These are phyloP conservation scores for Calonectria ilicicola DNA, from an alignment of 2,329 filamentous ascomycete species.

Conservation along the genomic window DNA sequence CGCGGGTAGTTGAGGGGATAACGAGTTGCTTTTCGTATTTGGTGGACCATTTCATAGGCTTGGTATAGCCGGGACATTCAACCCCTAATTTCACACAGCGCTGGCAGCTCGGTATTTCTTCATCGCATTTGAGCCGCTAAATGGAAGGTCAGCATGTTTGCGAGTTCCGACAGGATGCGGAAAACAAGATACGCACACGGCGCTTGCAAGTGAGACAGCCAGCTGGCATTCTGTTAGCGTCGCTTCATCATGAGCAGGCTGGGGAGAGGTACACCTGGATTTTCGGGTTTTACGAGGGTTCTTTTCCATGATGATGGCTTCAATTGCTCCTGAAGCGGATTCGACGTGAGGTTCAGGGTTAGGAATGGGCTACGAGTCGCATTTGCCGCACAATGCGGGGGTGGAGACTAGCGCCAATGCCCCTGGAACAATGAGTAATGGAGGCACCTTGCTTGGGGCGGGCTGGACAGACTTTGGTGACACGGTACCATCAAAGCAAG, in stretches of 20 bases:
- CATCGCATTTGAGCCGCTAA: conserved; percentile 36
- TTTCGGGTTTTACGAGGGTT: conserved; percentile 21
- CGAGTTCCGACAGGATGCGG: neutral
- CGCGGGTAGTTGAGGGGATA: rapidly evolving
- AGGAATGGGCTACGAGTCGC: neutral
- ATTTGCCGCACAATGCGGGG: conserved; percentile 3
- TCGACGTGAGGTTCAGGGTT: neutral
- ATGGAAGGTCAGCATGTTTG: neutral
- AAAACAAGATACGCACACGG: conserved; percentile 9
- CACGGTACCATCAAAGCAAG: neutral
- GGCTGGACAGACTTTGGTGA: neutral
- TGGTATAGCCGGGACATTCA: conserved; percentile 29
- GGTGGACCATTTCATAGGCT: conserved; percentile 33
- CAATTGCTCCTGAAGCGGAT: neutral
- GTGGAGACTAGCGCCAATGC: neutral
- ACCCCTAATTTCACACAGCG: conserved; percentile 30
- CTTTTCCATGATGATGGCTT: neutral
- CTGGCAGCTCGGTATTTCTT: conserved; percentile 22
- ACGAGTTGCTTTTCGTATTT: conserved; percentile 28
- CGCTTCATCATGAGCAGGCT: rapidly evolving
- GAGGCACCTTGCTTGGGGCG: neutral
- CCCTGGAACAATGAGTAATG: neutral
- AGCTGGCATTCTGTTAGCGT: neutral
- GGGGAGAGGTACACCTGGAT: conserved; percentile 8
- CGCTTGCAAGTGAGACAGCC: conserved; percentile 29